phyloP scores from a whole-genome alignment of 129 eudicot species.

The Flaveria robusta region DNA sequence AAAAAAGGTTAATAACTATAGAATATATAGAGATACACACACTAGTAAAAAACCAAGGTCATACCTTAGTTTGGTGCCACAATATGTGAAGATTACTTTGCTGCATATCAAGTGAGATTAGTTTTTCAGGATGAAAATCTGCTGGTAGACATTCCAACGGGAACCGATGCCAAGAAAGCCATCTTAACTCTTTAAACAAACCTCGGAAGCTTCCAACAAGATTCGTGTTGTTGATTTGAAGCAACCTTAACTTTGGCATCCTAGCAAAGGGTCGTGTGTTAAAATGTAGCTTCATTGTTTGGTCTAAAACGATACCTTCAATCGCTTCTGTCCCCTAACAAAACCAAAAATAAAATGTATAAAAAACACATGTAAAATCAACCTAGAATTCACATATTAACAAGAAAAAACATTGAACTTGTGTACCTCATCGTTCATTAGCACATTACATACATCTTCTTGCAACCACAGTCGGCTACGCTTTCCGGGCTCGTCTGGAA shows the following conservation, averaged over 20 bases:
- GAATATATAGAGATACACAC: background rate
- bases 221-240: slow-evolving; percentile 16
- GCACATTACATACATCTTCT: slow-evolving; percentile 17
- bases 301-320: slow-evolving; percentile 11
- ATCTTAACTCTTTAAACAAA: slow-evolving; percentile 28
- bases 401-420: background rate
- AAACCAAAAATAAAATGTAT: background rate
- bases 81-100: slow-evolving; percentile 23
- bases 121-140: slow-evolving; percentile 27
- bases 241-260: slow-evolving; percentile 26
- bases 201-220: slow-evolving; percentile 23
- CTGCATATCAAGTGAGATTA: slow-evolving; percentile 32
- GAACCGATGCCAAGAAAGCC: slow-evolving; percentile 38
- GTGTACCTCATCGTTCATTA: slow-evolving; percentile 18
- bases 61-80: slow-evolving; percentile 28
- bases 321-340: slow-evolving; percentile 25
- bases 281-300: background rate
- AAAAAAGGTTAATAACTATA: background rate
- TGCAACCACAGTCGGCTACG: slow-evolving; percentile 27
- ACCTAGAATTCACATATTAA: background rate
- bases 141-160: slow-evolving; percentile 18
- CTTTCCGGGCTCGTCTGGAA: slow-evolving; percentile 17
- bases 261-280: slow-evolving; percentile 12
- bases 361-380: background rate
- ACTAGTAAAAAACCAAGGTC: background rate